A percentile compares a stretch with the other conserved stretches of the same genome.
phyloP scores from a whole-genome alignment of 164 flowering plant species.

The Chimonanthus salicifolius region DNA sequence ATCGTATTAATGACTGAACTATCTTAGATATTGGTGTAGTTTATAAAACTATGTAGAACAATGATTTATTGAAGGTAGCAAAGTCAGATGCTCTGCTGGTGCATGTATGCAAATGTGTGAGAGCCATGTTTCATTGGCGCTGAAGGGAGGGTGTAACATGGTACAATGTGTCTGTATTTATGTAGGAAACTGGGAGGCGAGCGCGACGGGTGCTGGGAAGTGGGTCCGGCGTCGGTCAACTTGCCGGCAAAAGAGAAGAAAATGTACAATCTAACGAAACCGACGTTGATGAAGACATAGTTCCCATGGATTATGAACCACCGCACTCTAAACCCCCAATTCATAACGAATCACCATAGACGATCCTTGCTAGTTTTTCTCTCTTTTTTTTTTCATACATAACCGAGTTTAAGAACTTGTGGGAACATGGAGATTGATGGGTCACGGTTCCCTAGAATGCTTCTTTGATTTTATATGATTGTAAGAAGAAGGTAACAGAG shows the following conservation, averaged over 20 bases:
- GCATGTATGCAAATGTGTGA: constrained; percentile 12
- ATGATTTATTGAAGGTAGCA: constrained; percentile 19
- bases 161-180: constrained; percentile 14
- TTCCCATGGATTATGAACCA: background rate
- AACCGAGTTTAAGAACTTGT: background rate
- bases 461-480: constrained; percentile 8
- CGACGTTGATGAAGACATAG: background rate
- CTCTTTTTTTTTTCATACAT: no score
- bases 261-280: background rate
- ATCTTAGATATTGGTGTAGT: no score
- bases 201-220: constrained; percentile 17
- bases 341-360: background rate
- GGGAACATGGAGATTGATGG: background rate
- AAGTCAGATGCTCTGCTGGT: constrained; percentile 16
- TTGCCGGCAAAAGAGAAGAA: background rate
- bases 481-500: background rate
- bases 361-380: background rate
- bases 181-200: constrained; percentile 22
- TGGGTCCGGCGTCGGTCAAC: background rate
- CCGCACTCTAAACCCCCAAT: background rate
- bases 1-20: no score
- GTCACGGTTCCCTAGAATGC: background rate
- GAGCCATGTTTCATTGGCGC: background rate
- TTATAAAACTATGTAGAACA: background rate
- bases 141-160: constrained; percentile 6